These are phyloP conservation scores for Neonectria magnoliae DNA, from an alignment of 2,329 filamentous ascomycete genomes.

Conservation along the genomic window DNA sequence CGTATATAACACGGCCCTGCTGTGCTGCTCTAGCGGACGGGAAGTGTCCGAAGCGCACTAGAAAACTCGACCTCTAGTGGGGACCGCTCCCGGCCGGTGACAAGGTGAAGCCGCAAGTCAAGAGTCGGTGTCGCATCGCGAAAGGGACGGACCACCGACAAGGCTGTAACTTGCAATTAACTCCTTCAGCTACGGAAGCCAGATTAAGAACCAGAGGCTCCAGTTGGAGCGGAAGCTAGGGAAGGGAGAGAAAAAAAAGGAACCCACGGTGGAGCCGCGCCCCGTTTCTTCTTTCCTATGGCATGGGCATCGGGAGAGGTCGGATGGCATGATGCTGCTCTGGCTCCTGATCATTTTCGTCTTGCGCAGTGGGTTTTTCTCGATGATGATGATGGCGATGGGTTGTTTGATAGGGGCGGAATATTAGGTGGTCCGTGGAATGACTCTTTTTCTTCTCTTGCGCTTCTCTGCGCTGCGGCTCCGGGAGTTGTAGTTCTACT, in stretches of 20 bases:
- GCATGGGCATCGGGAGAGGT: conserved; percentile 33
- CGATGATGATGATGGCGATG: conserved; percentile 18
- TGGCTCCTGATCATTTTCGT: conserved; percentile 15
- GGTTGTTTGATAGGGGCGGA: conserved; percentile 27
- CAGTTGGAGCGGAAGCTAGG: neutral
- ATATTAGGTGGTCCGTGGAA: conserved; percentile 20
- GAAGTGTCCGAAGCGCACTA: conserved; percentile 26
- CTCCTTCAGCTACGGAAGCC: neutral
- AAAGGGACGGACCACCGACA: neutral
- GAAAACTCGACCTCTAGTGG: conserved; percentile 12
- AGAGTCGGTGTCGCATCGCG: neutral
- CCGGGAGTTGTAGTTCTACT: conserved; percentile 5
- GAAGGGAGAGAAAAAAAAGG: too few relatives aligned
- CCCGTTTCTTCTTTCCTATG: neutral
- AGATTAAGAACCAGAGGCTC: neutral
- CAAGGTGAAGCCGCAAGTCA: conserved; percentile 16
- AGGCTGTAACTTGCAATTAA: neutral
- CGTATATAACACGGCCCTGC: neutral
- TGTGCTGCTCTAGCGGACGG: conserved; percentile 12
- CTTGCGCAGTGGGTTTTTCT: neutral
- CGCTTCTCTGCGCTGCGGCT: conserved; percentile 4
- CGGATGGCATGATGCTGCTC: conserved; percentile 24
- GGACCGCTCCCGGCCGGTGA: neutral
- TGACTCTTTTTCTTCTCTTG: conserved; percentile 15
- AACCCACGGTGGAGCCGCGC: neutral